phyloP scores from a whole-genome alignment of 2,329 filamentous ascomycete species.

The Cladosporium sp. region DNA sequence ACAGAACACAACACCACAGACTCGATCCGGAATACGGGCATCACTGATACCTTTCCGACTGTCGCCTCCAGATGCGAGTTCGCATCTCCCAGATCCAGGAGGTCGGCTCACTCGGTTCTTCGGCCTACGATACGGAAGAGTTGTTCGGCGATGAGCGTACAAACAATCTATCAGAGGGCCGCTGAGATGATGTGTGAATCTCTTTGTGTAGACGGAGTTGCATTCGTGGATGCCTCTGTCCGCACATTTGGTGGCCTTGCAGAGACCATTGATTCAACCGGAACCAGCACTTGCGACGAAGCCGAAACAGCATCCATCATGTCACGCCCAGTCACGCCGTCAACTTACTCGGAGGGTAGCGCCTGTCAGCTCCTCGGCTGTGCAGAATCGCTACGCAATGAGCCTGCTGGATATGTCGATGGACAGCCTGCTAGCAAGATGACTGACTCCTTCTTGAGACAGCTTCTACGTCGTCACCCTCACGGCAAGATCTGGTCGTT shows the following conservation, averaged over 20 bases:
- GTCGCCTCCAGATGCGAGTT: neutral
- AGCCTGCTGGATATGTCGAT: neutral
- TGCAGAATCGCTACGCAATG: neutral
- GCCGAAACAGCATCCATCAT: neutral
- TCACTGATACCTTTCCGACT: neutral
- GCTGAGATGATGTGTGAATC: conserved; percentile 46
- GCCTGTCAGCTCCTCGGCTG: neutral
- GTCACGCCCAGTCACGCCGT: neutral
- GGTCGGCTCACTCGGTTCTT: neutral
- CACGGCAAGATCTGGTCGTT: conserved; percentile 26
- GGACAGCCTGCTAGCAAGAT: neutral
- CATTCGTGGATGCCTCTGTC: conserved; percentile 37
- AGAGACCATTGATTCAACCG: neutral
- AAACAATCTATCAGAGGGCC: conserved; percentile 43
- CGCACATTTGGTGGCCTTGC: conserved; percentile 26
- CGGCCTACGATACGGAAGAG: neutral
- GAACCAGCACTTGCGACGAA: neutral
- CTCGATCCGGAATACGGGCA: neutral
- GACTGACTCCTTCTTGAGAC: conserved; percentile 19
- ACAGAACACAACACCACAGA: neutral
- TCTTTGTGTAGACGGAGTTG: conserved; percentile 45
- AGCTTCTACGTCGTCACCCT: conserved; percentile 21
- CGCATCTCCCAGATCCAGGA: neutral
- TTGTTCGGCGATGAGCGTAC: conserved; percentile 17
- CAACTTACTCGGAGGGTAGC: neutral